Evolutionary conservation across 2,329 filamentous ascomycete genomes (phyloP).

Genomic region (Pezicula neosporulosa): DNA sequence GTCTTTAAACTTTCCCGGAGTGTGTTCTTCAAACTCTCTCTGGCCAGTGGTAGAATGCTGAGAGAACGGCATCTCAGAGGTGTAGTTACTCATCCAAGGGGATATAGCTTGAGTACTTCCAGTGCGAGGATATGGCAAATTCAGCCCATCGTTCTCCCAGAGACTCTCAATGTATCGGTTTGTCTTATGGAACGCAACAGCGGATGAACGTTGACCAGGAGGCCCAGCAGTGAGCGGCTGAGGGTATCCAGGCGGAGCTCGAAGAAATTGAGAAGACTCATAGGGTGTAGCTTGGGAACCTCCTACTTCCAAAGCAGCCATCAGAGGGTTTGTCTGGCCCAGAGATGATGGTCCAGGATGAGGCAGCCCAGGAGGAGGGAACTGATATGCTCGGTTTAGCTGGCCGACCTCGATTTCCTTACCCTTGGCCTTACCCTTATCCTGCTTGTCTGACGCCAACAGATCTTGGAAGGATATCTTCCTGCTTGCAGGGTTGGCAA

Average conservation of each 20-base stretch:
- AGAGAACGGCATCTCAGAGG: background rate
- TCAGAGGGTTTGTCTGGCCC: conserved; percentile 18
- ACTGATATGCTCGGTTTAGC: conserved; percentile 18
- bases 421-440: background rate
- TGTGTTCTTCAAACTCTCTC: background rate
- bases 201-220: conserved; percentile 25
- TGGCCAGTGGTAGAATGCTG: background rate
- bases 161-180: conserved; percentile 5
- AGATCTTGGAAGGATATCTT: background rate
- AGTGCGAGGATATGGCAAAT: no score
- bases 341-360: background rate
- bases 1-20: background rate
- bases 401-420: conserved; percentile 5
- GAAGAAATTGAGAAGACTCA: conserved; percentile 1
- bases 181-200: conserved; percentile 5
- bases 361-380: conserved; percentile 18
- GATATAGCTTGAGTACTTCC: background rate
- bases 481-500: background rate
- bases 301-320: conserved; percentile 5
- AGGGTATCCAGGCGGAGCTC: conserved; percentile 21
- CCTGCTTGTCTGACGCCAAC: background rate
- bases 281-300: background rate
- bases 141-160: background rate
- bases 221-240: conserved; percentile 31
- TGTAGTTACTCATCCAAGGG: background rate